A percentile compares a stretch with the other conserved stretches of the same genome.
Conservation (phyloP, 306 rosid genomes). For the Parietaria judaica region DNA sequence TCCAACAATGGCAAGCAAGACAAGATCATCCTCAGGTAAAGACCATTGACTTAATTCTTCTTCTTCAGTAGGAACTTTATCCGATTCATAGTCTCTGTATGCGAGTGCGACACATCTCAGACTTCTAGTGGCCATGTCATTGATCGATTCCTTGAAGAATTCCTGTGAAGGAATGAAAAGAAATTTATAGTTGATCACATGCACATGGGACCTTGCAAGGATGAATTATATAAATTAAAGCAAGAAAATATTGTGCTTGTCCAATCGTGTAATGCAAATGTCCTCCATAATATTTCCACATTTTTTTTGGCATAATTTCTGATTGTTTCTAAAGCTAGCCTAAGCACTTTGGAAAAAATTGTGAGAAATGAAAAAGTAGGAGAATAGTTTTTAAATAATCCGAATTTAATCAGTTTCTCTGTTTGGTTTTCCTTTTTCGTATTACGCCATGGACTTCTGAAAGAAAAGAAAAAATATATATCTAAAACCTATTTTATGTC, state of each 20-base stretch:
- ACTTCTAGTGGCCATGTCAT: slow-evolving; percentile 85
- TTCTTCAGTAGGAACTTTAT: slow-evolving; percentile 58
- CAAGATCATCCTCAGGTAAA: slow-evolving; percentile 74
- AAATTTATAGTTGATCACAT: background rate
- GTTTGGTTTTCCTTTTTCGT: too few species aligned
- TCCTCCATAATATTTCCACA: too few species aligned
- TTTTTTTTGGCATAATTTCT: too few species aligned
- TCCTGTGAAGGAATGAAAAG: slow-evolving; percentile 36
- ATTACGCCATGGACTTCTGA: too few species aligned
- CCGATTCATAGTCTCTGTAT: slow-evolving; percentile 58
- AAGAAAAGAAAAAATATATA: too few species aligned
- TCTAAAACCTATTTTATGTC: slow-evolving; percentile 9
- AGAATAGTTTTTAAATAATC: too few species aligned
- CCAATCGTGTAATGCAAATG: too few species aligned
- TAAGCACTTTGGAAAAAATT: too few species aligned
- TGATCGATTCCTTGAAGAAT: slow-evolving; percentile 48
- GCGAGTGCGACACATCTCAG: slow-evolving; percentile 95
- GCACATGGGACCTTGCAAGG: background rate
- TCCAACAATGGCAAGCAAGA: slow-evolving; percentile 87
- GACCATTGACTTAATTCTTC: slow-evolving; percentile 61
- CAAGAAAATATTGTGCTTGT: background rate
- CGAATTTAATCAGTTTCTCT: too few species aligned
- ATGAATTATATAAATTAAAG: background rate
- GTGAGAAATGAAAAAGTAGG: too few species aligned
- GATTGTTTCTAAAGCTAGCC: too few species aligned